phyloP scores from a whole-genome alignment of 495 filamentous ascomycete genomes.

The Aspergillus campestris region DNA sequence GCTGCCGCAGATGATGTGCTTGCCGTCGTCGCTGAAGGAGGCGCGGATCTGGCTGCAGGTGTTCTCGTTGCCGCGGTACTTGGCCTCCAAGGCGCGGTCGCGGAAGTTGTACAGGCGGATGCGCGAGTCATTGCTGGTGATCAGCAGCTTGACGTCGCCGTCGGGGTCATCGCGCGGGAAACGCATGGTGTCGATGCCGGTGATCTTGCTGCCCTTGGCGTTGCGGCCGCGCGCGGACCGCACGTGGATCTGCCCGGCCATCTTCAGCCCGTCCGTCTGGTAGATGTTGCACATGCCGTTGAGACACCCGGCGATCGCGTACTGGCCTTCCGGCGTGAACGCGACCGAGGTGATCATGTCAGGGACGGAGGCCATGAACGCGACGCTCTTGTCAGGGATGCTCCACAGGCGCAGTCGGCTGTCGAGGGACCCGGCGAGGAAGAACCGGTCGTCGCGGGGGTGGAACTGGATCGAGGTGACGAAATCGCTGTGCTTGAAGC shows the following conservation, averaged over 20 bases:
- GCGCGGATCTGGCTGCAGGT: conserved; percentile 87
- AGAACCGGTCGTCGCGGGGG: conserved; percentile 91
- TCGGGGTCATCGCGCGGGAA: conserved; percentile 52
- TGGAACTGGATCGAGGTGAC: conserved; percentile 94
- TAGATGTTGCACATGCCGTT: conserved; percentile 87
- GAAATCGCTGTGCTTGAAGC: conserved; percentile 95
- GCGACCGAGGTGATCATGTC: conserved; percentile 91
- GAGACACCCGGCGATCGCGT: conserved; percentile 80
- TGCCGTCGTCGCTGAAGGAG: conserved; percentile 77
- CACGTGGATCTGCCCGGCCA: conserved; percentile 77
- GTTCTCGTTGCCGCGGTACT: conserved; percentile 90
- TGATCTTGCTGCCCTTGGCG: conserved; percentile 95
- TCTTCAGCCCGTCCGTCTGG: conserved; percentile 86
- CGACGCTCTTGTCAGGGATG: conserved; percentile 92
- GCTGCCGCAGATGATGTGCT: conserved; percentile 86
- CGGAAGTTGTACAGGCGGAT: conserved; percentile 84
- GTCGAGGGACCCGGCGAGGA: conserved; percentile 88
- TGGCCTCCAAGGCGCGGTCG: conserved; percentile 76
- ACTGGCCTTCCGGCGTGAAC: conserved; percentile 87
- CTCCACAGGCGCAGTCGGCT: conserved; percentile 92
- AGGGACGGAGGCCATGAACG: conserved; percentile 71
- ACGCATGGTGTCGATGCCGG: conserved; percentile 74
- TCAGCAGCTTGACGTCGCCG: conserved; percentile 73
- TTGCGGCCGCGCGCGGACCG: conserved; percentile 85
- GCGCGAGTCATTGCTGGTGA: conserved; percentile 93